Percentiles rank a stretch among this genome's conserved stretches.
These are phyloP conservation scores for Tolypocladium nubicola DNA, from an alignment of 2,329 filamentous ascomycete genomes.

Conservation along the genomic window DNA sequence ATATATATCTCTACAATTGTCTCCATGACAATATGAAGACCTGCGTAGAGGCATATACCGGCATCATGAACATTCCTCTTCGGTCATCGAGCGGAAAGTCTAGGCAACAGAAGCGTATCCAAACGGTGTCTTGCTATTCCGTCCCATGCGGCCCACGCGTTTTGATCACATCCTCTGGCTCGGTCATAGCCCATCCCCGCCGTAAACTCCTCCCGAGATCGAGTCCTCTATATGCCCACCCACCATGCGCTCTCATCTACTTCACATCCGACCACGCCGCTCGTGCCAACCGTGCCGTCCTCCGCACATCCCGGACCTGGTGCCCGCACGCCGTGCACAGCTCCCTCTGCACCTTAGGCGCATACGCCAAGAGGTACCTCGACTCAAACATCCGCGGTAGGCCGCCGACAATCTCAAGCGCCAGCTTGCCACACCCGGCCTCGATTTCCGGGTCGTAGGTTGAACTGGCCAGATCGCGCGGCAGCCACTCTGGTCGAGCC, in stretches of 20 bases:
- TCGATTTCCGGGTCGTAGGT: constrained; percentile 10
- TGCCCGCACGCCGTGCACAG: constrained; percentile 43
- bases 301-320: constrained; percentile 39
- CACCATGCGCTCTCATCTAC: constrained; percentile 5
- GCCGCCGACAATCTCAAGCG: constrained; percentile 34
- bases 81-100: background rate
- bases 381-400: constrained; percentile 39
- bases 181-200: background rate
- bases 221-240: background rate
- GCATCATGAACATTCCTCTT: background rate
- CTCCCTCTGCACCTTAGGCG: constrained; percentile 32
- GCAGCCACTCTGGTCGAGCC: constrained; percentile 18
- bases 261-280: constrained; percentile 35
- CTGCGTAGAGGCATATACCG: too few relatives aligned
- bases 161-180: background rate
- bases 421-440: constrained; percentile 32
- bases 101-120: background rate
- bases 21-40: background rate
- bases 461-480: constrained; percentile 11
- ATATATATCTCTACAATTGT: background rate
- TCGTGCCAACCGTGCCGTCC: constrained; percentile 36
- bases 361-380: constrained; percentile 31
- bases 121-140: background rate
- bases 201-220: background rate
- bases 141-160: background rate